Evolutionary conservation across 805 yeast species (phyloP), one percentile per base, ranked within the genome.

Genomic region (Jamesozyma spencerorum): DNA sequence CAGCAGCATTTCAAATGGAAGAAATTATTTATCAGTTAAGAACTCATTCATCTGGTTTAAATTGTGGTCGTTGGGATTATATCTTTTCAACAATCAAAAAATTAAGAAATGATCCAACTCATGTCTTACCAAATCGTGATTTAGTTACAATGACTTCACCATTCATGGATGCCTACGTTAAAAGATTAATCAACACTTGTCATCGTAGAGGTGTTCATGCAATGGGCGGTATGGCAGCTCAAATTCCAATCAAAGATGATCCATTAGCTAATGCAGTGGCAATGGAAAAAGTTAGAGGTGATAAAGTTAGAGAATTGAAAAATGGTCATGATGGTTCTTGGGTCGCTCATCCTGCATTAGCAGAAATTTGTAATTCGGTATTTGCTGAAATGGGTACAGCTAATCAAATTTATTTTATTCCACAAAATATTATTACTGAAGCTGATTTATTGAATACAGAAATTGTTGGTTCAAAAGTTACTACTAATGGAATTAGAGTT

Each of bases 151-250:
- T 83, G 92, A 68, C 75, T 29, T 81, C 84, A 19, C 85, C 88
- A 45, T 83, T 83, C 63, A 82, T 83, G 90, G 69, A 81, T 20
- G 75, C 83, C 14, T 83, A 83, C 56, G 90, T 82, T 41, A 76
- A 77, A 52, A 72, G 79, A 54, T 69, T 83, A 60, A 84, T 83
- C 50, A 72, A 79, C 60, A 75, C 77, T 34, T 79, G 86, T 61
- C 94, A 83, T 60, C 71, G 75, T 54, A 74, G 90, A 65, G 83
- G 81, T 47, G 90, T 82, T 34, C 88, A 81, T 57, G 90, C 90
- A 14, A 80, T 83, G 78, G 92, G 94, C 53, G 94, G 94, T 51
- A 83, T 83, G 94, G 90, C 90, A 49, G 90, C 90, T 4, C 84
- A 81, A 50, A 81, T 83, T 51, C 90, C 92, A 47, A 82, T 81